These are phyloP conservation scores for Cutaneotrichosporon sp. DNA, from an alignment of 1,284 basidiomycete species.

Conservation along the genomic window DNA sequence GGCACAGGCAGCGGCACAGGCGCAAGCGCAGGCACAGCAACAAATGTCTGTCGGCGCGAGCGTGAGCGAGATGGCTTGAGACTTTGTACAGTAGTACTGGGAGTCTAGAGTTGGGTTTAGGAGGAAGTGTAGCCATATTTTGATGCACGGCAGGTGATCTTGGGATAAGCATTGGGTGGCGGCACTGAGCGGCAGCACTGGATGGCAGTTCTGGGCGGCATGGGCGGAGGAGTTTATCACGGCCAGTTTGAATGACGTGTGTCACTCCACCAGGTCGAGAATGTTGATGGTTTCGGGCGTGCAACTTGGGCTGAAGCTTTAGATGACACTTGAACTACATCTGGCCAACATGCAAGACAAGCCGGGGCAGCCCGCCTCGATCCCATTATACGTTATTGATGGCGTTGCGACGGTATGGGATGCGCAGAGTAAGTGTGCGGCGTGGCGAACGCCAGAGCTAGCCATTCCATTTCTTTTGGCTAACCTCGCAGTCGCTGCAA, in stretches of 20 bases:
- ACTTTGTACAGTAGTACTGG: slow-evolving; percentile 1
- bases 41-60: background rate
- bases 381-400: slow-evolving; percentile 44
- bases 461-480: background rate
- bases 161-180: no score
- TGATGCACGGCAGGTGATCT: no score
- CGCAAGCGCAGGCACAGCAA: no score
- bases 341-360: background rate
- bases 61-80: slow-evolving; percentile 2
- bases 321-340: background rate
- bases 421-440: slow-evolving; percentile 35
- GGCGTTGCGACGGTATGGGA: slow-evolving; percentile 48
- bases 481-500: slow-evolving; percentile 60
- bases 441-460: background rate
- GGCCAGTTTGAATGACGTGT: no score
- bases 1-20: no score
- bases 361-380: slow-evolving; percentile 10
- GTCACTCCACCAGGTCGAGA: background rate
- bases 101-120: no score
- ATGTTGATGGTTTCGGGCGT: background rate
- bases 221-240: background rate
- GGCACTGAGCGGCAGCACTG: no score
- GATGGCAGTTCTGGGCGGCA: no score
- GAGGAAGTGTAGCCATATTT: no score
- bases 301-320: background rate